A percentile compares a stretch with the other conserved stretches of the same genome.
phyloP scores from a whole-genome alignment of 2,329 filamentous ascomycete species.

The Plenodomus lindquistii region DNA sequence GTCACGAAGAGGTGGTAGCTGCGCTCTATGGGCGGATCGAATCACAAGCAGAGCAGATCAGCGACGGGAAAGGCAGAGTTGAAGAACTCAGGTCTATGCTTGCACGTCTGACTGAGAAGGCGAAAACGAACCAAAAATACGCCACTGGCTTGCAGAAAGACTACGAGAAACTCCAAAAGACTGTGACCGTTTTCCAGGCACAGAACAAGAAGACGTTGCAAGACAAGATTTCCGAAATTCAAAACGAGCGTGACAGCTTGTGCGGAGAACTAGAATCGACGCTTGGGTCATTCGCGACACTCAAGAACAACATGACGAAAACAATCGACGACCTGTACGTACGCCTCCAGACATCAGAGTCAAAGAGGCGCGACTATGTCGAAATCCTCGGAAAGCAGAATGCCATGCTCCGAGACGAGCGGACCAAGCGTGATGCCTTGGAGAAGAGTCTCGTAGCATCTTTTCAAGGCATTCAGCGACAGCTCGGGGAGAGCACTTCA shows the following conservation, averaged over 20 bases:
- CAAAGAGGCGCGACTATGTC: conserved; percentile 13
- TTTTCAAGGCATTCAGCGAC: conserved; percentile 17
- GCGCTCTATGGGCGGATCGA: conserved; percentile 11
- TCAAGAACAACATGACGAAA: conserved; percentile 14
- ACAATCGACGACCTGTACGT: conserved; percentile 21
- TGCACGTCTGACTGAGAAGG: conserved; percentile 13
- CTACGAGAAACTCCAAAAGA: conserved; percentile 25
- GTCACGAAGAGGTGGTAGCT: conserved; percentile 9
- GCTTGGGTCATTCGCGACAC: conserved; percentile 12
- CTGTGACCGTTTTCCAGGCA: conserved; percentile 9
- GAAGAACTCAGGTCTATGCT: conserved; percentile 4
- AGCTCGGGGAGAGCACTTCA: conserved; percentile 12
- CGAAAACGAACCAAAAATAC: conserved; percentile 28
- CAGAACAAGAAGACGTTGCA: conserved; percentile 15
- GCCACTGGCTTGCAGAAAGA: conserved; percentile 34
- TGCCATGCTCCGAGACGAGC: conserved; percentile 23
- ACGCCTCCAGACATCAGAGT: conserved; percentile 13
- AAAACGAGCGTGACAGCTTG: conserved; percentile 26
- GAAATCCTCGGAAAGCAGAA: conserved; percentile 15
- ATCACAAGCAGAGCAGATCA: conserved; percentile 9
- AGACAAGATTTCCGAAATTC: conserved; percentile 21
- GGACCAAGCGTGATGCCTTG: conserved; percentile 20
- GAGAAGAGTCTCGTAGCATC: conserved; percentile 24
- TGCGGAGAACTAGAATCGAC: conserved; percentile 12
- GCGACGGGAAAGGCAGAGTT: conserved; percentile 11